Conservation (phyloP, 1,284 basidiomycete species). For the Marasmius fiardii region DNA sequence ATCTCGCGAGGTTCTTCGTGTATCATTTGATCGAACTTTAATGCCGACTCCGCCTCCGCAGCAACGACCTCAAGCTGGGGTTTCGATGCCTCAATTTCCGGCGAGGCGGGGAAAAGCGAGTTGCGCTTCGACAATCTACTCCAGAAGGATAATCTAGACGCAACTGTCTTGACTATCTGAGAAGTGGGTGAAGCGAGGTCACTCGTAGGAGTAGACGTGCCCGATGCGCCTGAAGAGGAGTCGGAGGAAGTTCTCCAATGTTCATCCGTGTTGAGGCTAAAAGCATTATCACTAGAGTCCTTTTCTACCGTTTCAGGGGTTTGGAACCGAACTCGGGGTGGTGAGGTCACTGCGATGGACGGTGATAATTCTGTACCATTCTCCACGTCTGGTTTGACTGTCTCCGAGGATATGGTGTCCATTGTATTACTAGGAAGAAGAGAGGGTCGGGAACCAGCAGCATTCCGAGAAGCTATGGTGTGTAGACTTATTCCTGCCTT, state of each 20-base stretch:
- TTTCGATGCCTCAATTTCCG: constrained; percentile 7
- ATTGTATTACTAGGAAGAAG: constrained; percentile 30
- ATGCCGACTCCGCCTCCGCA: constrained; percentile 29
- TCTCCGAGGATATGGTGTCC: constrained; percentile 19
- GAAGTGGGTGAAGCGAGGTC: constrained; percentile 39
- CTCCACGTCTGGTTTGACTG: constrained; percentile 7
- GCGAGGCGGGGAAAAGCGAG: constrained; percentile 19
- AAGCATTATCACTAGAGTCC: constrained; percentile 14
- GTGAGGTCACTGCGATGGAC: constrained; percentile 13
- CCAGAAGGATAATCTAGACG: constrained; percentile 73
- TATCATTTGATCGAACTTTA: constrained; percentile 50
- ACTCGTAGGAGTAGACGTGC: constrained; percentile 45
- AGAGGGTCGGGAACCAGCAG: constrained; percentile 39
- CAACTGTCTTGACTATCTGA: constrained; percentile 57
- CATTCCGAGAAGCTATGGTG: constrained; percentile 46
- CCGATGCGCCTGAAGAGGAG: constrained; percentile 46
- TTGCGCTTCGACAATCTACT: constrained; percentile 45
- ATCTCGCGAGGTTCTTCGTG: constrained; percentile 34
- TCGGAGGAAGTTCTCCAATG: constrained; percentile 35
- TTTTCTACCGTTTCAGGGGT: constrained; percentile 37
- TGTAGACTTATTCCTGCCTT: constrained; percentile 51
- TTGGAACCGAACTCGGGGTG: constrained; percentile 49
- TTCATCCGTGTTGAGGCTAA: constrained; percentile 19
- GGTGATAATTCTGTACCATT: constrained; percentile 3
- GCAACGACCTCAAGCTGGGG: constrained; percentile 17